Evolutionary conservation across 2,329 filamentous ascomycete genomes (phyloP).

Genomic region (Fusarium algeriense): DNA sequence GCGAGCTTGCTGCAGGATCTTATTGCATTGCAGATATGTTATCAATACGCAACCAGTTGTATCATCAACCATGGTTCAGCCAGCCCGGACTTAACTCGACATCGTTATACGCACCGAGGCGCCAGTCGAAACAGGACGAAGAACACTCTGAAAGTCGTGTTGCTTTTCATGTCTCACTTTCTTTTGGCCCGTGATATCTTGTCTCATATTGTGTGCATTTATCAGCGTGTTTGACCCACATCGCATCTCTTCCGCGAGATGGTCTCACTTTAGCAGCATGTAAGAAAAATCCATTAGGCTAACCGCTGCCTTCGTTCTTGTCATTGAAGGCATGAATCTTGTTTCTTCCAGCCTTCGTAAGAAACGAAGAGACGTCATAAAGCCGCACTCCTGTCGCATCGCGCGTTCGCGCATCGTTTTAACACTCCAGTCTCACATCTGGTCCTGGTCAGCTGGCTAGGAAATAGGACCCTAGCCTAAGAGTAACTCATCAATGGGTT

Average conservation of each 20-base stretch:
- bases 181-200: constrained; percentile 36
- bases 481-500: not conserved
- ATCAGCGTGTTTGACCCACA: constrained; percentile 33
- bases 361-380: constrained; percentile 18
- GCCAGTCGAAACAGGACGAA: constrained; percentile 8
- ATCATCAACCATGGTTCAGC: constrained; percentile 9
- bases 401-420: not conserved
- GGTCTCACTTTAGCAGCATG: constrained; percentile 29
- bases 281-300: constrained; percentile 8
- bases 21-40: not conserved
- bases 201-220: constrained; percentile 35
- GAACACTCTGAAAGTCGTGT: constrained; percentile 24
- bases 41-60: not conserved
- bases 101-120: constrained; percentile 23
- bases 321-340: constrained; percentile 2
- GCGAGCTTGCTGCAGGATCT: not conserved
- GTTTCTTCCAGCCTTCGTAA: constrained; percentile 17
- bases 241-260: constrained; percentile 31
- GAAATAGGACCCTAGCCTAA: not conserved
- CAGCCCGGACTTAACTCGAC: constrained; percentile 9
- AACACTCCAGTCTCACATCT: not conserved
- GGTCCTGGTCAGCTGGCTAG: not conserved
- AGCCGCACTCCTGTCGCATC: constrained; percentile 1
- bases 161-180: constrained; percentile 34
- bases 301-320: constrained; percentile 1